Percentiles rank a stretch among this genome's conserved stretches.
These are phyloP conservation scores for Theileria sp. DNA, from an alignment of 169 alveolate species.

Conservation along the genomic window DNA sequence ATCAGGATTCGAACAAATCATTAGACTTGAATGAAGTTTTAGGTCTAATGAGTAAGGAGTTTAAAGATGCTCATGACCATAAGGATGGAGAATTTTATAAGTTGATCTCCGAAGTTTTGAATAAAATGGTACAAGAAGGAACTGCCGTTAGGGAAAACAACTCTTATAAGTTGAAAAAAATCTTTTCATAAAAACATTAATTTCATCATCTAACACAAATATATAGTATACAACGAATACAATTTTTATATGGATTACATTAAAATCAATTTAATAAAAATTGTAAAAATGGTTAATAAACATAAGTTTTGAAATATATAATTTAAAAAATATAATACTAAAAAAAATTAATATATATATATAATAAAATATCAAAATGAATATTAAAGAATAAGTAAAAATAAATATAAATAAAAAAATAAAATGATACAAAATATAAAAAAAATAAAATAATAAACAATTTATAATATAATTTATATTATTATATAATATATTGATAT, in stretches of 20 bases:
- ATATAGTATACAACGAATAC: not conserved
- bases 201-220: not conserved
- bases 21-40: constrained; percentile 4
- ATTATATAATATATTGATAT: too few species aligned
- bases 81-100: constrained; percentile 1
- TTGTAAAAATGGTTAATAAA: not conserved
- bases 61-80: not conserved
- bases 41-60: not conserved
- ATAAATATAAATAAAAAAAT: not conserved
- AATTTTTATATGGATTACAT: too few species aligned
- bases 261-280: not conserved
- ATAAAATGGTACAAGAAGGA: constrained; percentile 13
- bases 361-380: too few species aligned
- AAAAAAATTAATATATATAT: not conserved
- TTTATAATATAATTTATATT: too few species aligned
- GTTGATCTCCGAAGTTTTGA: not conserved
- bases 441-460: too few species aligned
- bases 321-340: not conserved
- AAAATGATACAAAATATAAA: too few species aligned
- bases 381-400: too few species aligned
- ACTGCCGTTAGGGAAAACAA: constrained; percentile 10
- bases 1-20: constrained; percentile 1
- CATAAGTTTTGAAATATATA: too few species aligned
- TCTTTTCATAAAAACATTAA: not conserved
- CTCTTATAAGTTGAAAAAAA: not conserved